Percentiles rank a stretch among this genome's conserved stretches.
Evolutionary conservation across 2,329 filamentous ascomycete species (phyloP).

Genomic region (Aspergillus chevalieri): DNA sequence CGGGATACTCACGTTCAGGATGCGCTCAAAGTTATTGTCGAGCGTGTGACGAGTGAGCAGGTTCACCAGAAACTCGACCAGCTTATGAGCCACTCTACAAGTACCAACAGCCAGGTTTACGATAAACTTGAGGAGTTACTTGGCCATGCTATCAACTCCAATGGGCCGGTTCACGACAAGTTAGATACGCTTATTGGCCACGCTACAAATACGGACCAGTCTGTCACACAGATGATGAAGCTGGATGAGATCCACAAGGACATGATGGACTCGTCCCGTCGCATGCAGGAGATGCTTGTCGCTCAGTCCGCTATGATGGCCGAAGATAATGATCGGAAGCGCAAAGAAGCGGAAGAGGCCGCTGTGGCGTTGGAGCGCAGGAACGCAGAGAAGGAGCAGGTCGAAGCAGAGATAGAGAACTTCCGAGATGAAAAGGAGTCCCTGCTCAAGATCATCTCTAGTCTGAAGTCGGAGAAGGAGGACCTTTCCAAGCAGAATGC

Average conservation of each 20-base stretch:
- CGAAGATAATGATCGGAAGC: conserved; percentile 71
- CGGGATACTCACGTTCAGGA: conserved; percentile 53
- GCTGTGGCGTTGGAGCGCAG: conserved; percentile 74
- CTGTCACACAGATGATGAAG: conserved; percentile 69
- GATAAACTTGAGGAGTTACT: conserved; percentile 52
- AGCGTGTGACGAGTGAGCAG: conserved; percentile 44
- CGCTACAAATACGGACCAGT: conserved; percentile 57
- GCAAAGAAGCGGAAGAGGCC: conserved; percentile 73
- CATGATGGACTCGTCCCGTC: conserved; percentile 74
- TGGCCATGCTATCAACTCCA: conserved; percentile 26
- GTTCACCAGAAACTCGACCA: conserved; percentile 56
- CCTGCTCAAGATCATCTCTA: conserved; percentile 51
- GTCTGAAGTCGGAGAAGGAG: conserved; percentile 50
- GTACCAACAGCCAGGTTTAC: conserved; percentile 42
- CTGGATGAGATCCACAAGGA: conserved; percentile 85
- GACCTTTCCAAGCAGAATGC: conserved; percentile 71
- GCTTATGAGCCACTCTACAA: conserved; percentile 30
- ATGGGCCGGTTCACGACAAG: conserved; percentile 28
- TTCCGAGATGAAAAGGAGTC: conserved; percentile 57
- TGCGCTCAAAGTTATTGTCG: conserved; percentile 47
- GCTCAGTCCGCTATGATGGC: conserved; percentile 48
- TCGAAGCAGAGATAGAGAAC: conserved; percentile 47
- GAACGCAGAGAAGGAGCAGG: conserved; percentile 58
- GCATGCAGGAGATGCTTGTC: conserved; percentile 66
- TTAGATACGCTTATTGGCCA: conserved; percentile 45